Conservation (phyloP, 1,284 basidiomycete species). For the Tranzscheliella williamsii region DNA sequence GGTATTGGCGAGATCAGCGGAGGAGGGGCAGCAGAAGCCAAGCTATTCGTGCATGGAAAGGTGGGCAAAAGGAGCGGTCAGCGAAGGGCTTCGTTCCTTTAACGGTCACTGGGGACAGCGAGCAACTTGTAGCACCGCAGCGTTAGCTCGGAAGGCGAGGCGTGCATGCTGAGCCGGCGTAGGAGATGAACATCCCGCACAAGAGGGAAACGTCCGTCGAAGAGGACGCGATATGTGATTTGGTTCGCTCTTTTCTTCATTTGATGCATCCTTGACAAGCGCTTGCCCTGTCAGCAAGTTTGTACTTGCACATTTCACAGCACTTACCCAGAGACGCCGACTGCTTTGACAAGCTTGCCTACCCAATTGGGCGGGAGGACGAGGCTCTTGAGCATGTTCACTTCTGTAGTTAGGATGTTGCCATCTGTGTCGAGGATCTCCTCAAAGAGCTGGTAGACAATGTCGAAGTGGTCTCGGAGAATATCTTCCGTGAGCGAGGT, state of each 20-base stretch:
- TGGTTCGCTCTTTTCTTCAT: too few species aligned
- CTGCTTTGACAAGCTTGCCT: conserved; percentile 45
- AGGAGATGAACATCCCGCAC: too few species aligned
- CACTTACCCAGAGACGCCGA: conserved; percentile 38
- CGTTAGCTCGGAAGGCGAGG: too few species aligned
- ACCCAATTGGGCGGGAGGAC: conserved; percentile 57
- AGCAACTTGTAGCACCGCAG: too few species aligned
- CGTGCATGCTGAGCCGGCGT: too few species aligned
- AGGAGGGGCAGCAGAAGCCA: conserved; percentile 65
- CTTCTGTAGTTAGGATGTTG: conserved; percentile 54
- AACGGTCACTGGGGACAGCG: too few species aligned
- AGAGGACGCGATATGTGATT: too few species aligned
- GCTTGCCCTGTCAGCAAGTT: too few species aligned
- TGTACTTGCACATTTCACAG: conserved; percentile 7
- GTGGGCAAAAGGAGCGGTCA: neutral
- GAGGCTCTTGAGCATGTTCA: conserved; percentile 49
- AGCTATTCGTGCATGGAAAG: neutral
- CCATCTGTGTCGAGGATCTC: conserved; percentile 58
- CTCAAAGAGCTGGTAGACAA: conserved; percentile 57
- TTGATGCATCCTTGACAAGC: too few species aligned
- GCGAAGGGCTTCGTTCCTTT: too few species aligned
- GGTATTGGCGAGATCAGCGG: conserved; percentile 50
- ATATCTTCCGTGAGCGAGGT: conserved; percentile 48
- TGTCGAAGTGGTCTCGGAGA: conserved; percentile 53
- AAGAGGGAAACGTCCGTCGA: too few species aligned